These are phyloP conservation scores for Euphorbia peplus DNA, from an alignment of 345 rosid genomes.

Conservation along the genomic window DNA sequence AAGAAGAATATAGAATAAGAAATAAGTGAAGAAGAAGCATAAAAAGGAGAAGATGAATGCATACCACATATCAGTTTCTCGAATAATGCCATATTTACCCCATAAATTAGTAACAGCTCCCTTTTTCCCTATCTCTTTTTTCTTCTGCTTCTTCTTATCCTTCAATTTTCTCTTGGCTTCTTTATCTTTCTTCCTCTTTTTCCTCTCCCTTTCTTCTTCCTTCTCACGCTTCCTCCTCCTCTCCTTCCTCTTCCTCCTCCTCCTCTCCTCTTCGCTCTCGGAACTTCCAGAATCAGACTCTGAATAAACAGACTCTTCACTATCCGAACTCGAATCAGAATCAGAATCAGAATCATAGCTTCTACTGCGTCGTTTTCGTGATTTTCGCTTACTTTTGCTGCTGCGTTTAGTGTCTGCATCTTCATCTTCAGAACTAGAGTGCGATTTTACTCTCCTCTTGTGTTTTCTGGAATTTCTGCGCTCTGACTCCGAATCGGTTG, in stretches of 20 bases:
- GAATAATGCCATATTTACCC: slow-evolving; percentile 89
- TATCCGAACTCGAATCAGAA: background rate
- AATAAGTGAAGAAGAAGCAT: background rate
- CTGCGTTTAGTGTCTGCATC: background rate
- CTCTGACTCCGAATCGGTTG: background rate
- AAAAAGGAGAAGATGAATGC: background rate
- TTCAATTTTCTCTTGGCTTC: slow-evolving; percentile 10
- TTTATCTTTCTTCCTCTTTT: background rate
- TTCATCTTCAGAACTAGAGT: background rate
- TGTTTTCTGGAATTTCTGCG: background rate
- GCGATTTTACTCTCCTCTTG: background rate
- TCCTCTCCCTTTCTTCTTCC: slow-evolving; percentile 3
- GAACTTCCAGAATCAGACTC: slow-evolving; percentile 29
- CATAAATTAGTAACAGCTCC: slow-evolving; percentile 87
- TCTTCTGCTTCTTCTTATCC: slow-evolving; percentile 7
- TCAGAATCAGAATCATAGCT: slow-evolving; percentile 11
- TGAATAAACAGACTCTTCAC: slow-evolving; percentile 4
- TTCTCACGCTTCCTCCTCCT: slow-evolving; percentile 27
- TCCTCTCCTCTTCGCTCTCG: slow-evolving; percentile 27
- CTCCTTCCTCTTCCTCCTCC: slow-evolving; percentile 27
- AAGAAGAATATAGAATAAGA: background rate
- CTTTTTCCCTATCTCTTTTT: slow-evolving; percentile 25
- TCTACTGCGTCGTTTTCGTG: slow-evolving; percentile 9
- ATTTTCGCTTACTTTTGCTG: slow-evolving; percentile 5
- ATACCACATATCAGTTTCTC: slow-evolving; percentile 98